phyloP scores from a whole-genome alignment of 148 eudicot species.

The Nyssa sinensis region DNA sequence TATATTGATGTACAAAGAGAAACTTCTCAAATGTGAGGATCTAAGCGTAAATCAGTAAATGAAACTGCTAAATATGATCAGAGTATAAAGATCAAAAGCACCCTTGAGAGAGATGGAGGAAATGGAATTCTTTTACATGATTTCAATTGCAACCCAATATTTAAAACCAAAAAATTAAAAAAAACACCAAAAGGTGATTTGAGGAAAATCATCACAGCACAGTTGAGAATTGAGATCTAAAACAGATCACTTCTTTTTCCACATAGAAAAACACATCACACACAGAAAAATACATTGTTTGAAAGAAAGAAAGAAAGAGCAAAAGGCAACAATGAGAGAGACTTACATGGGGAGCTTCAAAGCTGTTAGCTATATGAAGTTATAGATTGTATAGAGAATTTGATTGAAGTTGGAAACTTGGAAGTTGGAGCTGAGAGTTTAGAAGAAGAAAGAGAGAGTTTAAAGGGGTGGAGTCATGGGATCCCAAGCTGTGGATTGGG shows the following conservation, averaged over 20 bases:
- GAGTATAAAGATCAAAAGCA: not conserved
- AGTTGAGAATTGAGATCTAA: constrained; percentile 7
- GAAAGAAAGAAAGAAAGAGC: no score
- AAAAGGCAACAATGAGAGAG: not conserved
- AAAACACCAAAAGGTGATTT: not conserved
- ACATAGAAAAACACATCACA: not conserved
- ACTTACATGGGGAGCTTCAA: constrained; percentile 8
- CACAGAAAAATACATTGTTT: not conserved
- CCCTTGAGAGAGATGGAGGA: not conserved
- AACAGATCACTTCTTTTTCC: not conserved
- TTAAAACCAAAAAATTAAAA: not conserved
- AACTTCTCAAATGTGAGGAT: constrained; percentile 6
- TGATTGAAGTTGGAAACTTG: no score
- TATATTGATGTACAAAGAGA: no score
- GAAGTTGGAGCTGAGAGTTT: not conserved
- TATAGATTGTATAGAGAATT: not conserved
- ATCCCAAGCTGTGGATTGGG: not conserved
- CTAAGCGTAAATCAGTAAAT: not conserved
- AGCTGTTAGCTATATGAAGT: not conserved
- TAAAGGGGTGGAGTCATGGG: not conserved
- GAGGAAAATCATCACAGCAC: not conserved
- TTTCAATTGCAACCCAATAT: not conserved
- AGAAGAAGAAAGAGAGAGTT: not conserved
- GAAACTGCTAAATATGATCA: not conserved
- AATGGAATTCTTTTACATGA: not conserved